Conservation (phyloP, 2,329 filamentous ascomycete species). For the Diaporthe velutina region DNA sequence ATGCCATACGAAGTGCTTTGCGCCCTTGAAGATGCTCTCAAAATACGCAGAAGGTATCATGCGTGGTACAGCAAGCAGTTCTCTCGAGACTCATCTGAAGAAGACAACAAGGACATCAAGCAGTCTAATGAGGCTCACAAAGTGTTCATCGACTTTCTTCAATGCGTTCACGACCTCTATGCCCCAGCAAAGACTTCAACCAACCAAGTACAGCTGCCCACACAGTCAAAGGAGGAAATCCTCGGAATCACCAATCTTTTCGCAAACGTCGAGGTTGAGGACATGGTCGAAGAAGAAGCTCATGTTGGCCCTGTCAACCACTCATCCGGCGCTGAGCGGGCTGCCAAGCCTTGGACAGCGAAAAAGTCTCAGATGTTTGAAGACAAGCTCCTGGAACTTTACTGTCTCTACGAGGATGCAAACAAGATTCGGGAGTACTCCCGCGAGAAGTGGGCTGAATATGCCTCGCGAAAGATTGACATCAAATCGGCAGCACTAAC, state of each 20-base stretch:
- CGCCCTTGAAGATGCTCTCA: neutral
- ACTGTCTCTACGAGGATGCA: slow-evolving; percentile 4
- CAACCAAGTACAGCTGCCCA: neutral
- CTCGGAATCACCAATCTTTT: neutral
- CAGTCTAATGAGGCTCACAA: neutral
- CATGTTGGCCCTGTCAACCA: no score
- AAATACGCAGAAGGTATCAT: slow-evolving; percentile 3
- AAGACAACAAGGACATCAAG: neutral
- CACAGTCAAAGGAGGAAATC: neutral
- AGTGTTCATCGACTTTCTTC: neutral
- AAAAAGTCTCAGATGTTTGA: neutral
- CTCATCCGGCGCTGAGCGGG: neutral
- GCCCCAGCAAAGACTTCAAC: neutral
- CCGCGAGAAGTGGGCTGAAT: neutral
- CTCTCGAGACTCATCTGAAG: neutral
- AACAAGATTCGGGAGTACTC: neutral
- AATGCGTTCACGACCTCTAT: neutral
- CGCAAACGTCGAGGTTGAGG: neutral
- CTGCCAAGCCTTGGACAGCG: neutral
- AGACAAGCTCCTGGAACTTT: neutral
- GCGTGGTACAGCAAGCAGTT: neutral
- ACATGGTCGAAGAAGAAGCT: no score
- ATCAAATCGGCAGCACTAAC: neutral
- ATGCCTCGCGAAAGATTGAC: neutral
- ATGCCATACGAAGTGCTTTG: neutral